Base-by-base conservation (phyloP, 306 rosid species). In the Lupinus albus region DNA sequence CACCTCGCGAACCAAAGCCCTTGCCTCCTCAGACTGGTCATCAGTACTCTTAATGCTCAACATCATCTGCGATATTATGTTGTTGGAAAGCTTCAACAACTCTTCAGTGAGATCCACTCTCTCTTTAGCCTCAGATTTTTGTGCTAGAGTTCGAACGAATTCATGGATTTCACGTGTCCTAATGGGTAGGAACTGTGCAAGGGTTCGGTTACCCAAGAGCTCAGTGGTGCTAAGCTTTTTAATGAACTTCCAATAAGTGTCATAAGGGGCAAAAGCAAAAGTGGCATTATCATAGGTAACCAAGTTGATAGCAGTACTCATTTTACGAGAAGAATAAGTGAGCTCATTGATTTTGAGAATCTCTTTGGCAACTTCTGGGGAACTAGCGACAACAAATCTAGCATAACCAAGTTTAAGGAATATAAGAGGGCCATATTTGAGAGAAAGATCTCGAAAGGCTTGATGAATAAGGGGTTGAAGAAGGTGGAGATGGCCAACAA, bases 201-300 rank as follows among this genome's bases (percentile, higher is more conserved):
- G 8, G 20, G 53, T 80, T 5, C 67, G 59, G 46, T 17, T 60
- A 0, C 87, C 78, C 8, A 86, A 63, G 12, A 77, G 82, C 53
- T 84, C 73, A 0, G 56, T 75, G 15, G 71, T 69, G 45, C 80
- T 77, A 1, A 81, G 59, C 20, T 72, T 86, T 42, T 58, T 79
- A 7, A 79, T 79, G 79, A 81, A 82, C 16, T 79, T 82, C 82
- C 81, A 79, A 32, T 81, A 81, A 0, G 67, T 48, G 18, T 73
- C 80, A 11, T 74, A 72, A 16, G 91, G 88, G 6, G 82, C 68
- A 9, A 84, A 86, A 13, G 86, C 83, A 5, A 83, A 71, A 2
- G 86, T 71, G 1, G 82, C 80, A 7, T 80, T 49, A 7, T 79
- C 42, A 50, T 86, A 74, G 5, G 83, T 72, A 1, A 86, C 73